Evolutionary conservation across 2,329 filamentous ascomycete genomes (phyloP), one percentile per base, ranked within the genome.

Genomic region (Xylariaceae sp.): DNA sequence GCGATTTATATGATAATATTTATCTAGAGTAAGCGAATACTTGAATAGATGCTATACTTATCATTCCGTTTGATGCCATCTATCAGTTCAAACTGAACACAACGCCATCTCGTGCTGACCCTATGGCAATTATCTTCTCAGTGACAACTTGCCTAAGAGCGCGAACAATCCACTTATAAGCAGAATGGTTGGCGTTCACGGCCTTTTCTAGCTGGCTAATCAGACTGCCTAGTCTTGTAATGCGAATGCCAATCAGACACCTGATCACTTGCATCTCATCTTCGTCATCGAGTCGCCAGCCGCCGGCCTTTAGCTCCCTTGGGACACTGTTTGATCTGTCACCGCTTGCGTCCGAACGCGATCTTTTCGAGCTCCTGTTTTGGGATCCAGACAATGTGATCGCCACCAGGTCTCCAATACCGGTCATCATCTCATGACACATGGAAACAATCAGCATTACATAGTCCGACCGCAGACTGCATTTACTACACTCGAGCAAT

Each of bases 381-480:
- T 50, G 29, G 8, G 30, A 29, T 36, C 30, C 39, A 5, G 47
- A 23, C 13, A 37, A 21, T 11, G 43, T 3, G 30, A 37, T 50
- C 6, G 37, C 27, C 13, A 30, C 43, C 16, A 50, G 18, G 18
- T 50, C 47, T 5, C 30, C 39, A 18, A 50, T 50, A 2, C 39
- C 47, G 29, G 36, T 43, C 39, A 50, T 50, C 47, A 50, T 50
- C 30, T 50, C 47, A 24, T 37, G 39, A 33, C 47, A 50, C 47
- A 50, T 50, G 9, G 47, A 50, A 8, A 50, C 47, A 23, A 50
- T 42, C 16, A 50, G 11, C 47, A 50, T 50, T 11, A 50, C 39
- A 16, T 50, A 50, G 15, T 50, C 47, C 23, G 47, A 50, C 23
- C 47, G 47, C 9, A 43, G 23, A 43, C 39, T 50, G 39, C 47